Conservation (phyloP, 164 flowering plant genomes). For the Liquidambar formosana region DNA sequence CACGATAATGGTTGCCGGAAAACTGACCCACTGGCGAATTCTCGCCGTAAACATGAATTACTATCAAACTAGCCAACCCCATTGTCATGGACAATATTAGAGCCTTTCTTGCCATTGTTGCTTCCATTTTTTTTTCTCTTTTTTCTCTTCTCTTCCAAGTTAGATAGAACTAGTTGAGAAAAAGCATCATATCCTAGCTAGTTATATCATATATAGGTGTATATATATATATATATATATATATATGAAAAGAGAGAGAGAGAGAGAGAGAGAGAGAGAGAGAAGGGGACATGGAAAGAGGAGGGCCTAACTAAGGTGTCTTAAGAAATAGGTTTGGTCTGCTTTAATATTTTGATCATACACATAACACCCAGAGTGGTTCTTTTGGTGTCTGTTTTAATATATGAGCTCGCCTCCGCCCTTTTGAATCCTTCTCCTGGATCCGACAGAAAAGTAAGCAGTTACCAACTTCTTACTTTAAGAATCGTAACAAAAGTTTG, state of each 20-base stretch:
- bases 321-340: not conserved
- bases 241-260: too few species aligned
- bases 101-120: slow-evolving; percentile 16
- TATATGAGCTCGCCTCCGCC: too few species aligned
- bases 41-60: slow-evolving; percentile 23
- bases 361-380: slow-evolving; percentile 14
- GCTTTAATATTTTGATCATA: slow-evolving; percentile 14
- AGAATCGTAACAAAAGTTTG: slow-evolving; percentile 16
- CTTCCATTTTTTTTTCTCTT: not conserved
- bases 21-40: too few species aligned
- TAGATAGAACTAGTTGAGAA: not conserved
- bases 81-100: not conserved
- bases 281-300: slow-evolving; percentile 29
- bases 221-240: too few species aligned
- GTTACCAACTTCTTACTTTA: slow-evolving; percentile 25
- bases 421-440: too few species aligned
- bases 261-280: slow-evolving; percentile 7
- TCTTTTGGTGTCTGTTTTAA: not conserved
- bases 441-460: slow-evolving; percentile 10
- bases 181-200: not conserved
- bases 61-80: slow-evolving; percentile 18
- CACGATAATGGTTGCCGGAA: slow-evolving; percentile 2
- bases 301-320: slow-evolving; percentile 29
- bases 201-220: not conserved
- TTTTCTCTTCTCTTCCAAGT: not conserved